Conservation (phyloP, 1,284 basidiomycete genomes). For the Uromyces viciae-fabae region DNA sequence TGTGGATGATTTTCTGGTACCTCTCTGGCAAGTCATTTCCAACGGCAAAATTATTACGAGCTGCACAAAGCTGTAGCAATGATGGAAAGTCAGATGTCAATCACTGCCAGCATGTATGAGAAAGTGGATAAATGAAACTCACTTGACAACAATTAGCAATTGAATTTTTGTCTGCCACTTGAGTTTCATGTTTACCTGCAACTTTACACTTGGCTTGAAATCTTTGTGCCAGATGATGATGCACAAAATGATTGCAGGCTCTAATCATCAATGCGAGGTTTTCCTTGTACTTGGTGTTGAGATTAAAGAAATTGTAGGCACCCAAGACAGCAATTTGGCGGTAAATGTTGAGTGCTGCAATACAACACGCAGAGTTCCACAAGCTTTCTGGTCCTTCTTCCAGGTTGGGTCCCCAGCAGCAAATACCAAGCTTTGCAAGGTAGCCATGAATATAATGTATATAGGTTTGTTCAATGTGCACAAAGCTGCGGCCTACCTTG, state of each 20-base stretch:
- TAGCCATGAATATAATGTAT: neutral
- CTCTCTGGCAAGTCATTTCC: neutral
- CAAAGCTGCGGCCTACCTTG: neutral
- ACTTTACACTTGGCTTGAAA: neutral
- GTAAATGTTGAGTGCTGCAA: slow-evolving; percentile 13
- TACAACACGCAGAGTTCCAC: neutral
- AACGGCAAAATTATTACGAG: neutral
- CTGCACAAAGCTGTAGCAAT: neutral
- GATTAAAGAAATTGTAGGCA: neutral
- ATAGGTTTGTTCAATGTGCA: neutral
- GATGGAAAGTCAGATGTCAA: neutral
- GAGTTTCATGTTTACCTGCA: neutral
- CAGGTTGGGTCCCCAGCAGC: slow-evolving; percentile 28
- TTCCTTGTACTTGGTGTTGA: neutral
- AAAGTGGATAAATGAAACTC: neutral
- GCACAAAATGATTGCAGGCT: slow-evolving; percentile 7
- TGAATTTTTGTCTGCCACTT: neutral
- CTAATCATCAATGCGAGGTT: neutral
- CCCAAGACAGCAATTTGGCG: neutral
- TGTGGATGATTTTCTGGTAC: neutral
- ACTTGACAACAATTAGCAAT: neutral
- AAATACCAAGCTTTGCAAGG: slow-evolving; percentile 8
- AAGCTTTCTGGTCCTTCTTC: slow-evolving; percentile 8
- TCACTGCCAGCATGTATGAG: neutral
- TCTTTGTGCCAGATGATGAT: neutral